Conservation (phyloP, 2,329 filamentous ascomycete species). For the Fusarium buharicum region DNA sequence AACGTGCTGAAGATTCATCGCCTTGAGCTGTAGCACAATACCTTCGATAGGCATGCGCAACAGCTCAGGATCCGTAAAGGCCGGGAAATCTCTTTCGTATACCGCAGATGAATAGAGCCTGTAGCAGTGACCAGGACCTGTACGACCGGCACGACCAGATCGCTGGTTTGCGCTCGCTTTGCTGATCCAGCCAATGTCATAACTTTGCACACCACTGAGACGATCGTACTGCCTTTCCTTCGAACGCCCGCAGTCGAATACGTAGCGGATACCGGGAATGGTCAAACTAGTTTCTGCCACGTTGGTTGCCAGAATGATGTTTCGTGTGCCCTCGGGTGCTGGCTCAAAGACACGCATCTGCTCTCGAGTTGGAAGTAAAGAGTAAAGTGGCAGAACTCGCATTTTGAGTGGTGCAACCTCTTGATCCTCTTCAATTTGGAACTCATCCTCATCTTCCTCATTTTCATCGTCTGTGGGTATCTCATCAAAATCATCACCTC, state of each 20-base stretch:
- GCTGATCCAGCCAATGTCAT: slow-evolving; percentile 95
- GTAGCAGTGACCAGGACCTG: slow-evolving; percentile 95
- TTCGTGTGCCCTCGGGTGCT: slow-evolving; percentile 81
- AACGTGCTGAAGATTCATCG: slow-evolving; percentile 90
- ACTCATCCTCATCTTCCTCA: slow-evolving; percentile 72
- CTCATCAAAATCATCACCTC: slow-evolving; percentile 69
- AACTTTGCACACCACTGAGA: slow-evolving; percentile 92
- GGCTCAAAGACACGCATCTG: slow-evolving; percentile 91
- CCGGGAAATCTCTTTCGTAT: slow-evolving; percentile 86
- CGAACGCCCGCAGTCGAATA: slow-evolving; percentile 91
- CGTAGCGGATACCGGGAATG: slow-evolving; percentile 93
- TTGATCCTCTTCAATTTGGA: slow-evolving; percentile 73
- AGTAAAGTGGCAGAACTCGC: slow-evolving; percentile 93
- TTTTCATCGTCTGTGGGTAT: slow-evolving; percentile 67
- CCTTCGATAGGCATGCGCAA: slow-evolving; percentile 91
- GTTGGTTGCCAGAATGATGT: slow-evolving; percentile 93
- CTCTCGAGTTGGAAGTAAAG: slow-evolving; percentile 87
- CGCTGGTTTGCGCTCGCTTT: slow-evolving; percentile 95
- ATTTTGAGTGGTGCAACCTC: slow-evolving; percentile 74
- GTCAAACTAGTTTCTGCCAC: slow-evolving; percentile 97
- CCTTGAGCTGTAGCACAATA: slow-evolving; percentile 91
- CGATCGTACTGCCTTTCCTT: slow-evolving; percentile 93
- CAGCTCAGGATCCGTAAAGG: slow-evolving; percentile 90
- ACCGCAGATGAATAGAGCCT: slow-evolving; percentile 93
- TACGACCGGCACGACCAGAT: slow-evolving; percentile 92